Evolutionary conservation across 345 rosid genomes (phyloP).

Genomic region (Kandelia obovata): DNA sequence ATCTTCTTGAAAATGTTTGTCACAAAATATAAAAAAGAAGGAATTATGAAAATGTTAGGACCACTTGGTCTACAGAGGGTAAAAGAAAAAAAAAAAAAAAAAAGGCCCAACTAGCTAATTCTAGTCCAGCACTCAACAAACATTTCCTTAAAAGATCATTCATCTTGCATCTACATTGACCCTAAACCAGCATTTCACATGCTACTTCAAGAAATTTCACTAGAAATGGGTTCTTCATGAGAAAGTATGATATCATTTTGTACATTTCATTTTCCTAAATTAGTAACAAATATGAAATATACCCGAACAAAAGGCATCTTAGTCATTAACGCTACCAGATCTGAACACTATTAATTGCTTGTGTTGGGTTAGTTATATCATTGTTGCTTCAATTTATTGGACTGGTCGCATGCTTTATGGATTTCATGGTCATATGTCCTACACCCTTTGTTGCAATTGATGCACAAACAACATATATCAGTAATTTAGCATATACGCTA

Average conservation of each 20-base stretch:
- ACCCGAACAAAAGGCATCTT: neutral
- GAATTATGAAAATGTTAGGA: too few species aligned
- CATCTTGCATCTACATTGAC: neutral
- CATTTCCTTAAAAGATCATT: neutral
- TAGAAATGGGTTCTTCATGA: neutral
- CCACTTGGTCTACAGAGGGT: too few species aligned
- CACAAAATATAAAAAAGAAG: too few species aligned
- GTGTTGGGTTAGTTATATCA: neutral
- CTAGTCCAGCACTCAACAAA: neutral
- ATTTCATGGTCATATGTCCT: neutral
- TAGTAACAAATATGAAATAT: neutral
- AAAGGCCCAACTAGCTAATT: too few species aligned
- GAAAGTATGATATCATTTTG: neutral
- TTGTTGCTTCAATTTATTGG: neutral
- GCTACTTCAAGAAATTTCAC: neutral
- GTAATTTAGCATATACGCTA: too few species aligned
- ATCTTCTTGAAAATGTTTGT: too few species aligned
- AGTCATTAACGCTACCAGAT: neutral
- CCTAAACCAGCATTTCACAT: neutral
- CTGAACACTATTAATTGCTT: constrained; percentile 4
- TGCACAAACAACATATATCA: neutral
- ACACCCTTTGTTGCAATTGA: neutral
- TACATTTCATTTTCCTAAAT: constrained; percentile 1
- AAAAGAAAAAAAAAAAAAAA: too few species aligned
- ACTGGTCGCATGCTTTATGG: neutral